Conservation (phyloP, 805 yeast species). For the Cyberlindnera amylophila region DNA sequence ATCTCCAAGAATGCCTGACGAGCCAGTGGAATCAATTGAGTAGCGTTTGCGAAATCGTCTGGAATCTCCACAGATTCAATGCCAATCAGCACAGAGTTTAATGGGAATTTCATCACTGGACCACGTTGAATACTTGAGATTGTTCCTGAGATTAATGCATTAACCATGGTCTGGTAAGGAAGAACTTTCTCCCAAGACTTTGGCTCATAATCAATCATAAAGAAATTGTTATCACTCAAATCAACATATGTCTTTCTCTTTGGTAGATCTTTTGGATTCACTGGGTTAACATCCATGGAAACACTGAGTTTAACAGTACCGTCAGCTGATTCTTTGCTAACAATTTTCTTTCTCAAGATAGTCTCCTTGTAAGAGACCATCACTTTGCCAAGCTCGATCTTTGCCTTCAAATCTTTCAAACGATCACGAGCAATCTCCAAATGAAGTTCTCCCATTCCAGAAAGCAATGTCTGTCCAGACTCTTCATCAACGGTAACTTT, state of each 20-base stretch:
- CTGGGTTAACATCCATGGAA: slow-evolving; percentile 33
- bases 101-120: slow-evolving; percentile 47
- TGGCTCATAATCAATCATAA: slow-evolving; percentile 31
- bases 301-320: slow-evolving; percentile 26
- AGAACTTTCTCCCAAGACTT: slow-evolving; percentile 35
- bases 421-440: slow-evolving; percentile 83
- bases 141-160: slow-evolving; percentile 54
- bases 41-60: slow-evolving; percentile 38
- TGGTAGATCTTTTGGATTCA: slow-evolving; percentile 25
- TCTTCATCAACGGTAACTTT: slow-evolving; percentile 73
- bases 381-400: slow-evolving; percentile 74
- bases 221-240: slow-evolving; percentile 33
- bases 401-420: slow-evolving; percentile 77
- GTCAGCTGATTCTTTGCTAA: slow-evolving; percentile 20
- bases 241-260: slow-evolving; percentile 26
- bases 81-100: slow-evolving; percentile 57
- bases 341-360: slow-evolving; percentile 22
- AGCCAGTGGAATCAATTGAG: slow-evolving; percentile 41
- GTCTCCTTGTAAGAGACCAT: slow-evolving; percentile 90
- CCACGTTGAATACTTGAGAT: slow-evolving; percentile 63
- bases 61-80: slow-evolving; percentile 51
- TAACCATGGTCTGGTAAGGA: slow-evolving; percentile 47
- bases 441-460: slow-evolving; percentile 98
- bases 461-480: slow-evolving; percentile 78
- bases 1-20: slow-evolving; percentile 44